phyloP scores from a whole-genome alignment of 306 rosid species.

The Cucurbita maxima region DNA sequence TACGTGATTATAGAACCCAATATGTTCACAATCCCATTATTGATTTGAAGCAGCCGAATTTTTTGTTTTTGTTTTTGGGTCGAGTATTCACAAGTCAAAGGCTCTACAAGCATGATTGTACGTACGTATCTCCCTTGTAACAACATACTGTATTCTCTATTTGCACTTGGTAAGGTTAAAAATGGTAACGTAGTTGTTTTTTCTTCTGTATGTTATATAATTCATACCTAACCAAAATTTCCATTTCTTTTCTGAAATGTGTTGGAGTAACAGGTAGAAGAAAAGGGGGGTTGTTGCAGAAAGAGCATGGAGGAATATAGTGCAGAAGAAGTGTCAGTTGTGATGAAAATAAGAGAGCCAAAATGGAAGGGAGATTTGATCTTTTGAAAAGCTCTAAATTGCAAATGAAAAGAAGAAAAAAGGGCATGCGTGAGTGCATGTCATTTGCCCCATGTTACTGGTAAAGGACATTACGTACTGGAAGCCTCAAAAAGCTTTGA shows the following conservation, averaged over 20 bases:
- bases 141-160: neutral
- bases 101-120: neutral
- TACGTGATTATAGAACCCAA: neutral
- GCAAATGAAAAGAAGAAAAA: conserved; percentile 7
- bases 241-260: neutral
- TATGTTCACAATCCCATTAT: neutral
- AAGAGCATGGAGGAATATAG: neutral
- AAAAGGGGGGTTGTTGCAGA: neutral
- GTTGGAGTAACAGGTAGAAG: neutral
- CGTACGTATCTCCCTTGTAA: neutral
- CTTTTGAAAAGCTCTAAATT: neutral
- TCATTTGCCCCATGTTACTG: conserved; percentile 24
- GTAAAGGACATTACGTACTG: conserved; percentile 39
- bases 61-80: neutral
- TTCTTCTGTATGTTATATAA: neutral
- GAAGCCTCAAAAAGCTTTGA: conserved; percentile 25
- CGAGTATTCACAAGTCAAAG: neutral
- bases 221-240: neutral
- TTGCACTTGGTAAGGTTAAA: neutral
- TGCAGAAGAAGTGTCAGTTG: neutral
- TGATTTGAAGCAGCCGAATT: neutral
- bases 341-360: neutral
- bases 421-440: conserved; percentile 11
- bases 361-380: neutral
- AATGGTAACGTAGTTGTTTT: neutral